Conservation (phyloP, 169 alveolate genomes). For the Eimeria necatrix region DNA sequence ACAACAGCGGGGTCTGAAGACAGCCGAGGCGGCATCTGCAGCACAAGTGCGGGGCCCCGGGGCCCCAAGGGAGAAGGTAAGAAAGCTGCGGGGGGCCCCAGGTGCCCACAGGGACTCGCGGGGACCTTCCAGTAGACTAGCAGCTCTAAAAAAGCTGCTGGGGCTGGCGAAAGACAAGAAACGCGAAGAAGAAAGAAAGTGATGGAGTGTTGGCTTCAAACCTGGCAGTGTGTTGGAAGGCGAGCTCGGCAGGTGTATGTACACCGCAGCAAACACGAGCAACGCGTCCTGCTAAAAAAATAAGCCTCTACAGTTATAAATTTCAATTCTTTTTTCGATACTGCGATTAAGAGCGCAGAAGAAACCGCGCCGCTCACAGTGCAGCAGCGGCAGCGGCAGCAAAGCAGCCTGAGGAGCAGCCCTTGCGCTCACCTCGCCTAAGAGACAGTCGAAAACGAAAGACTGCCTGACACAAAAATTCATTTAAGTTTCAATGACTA, state of each 20-base stretch:
- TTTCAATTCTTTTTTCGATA: not conserved
- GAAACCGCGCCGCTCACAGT: not conserved
- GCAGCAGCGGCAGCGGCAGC: not conserved
- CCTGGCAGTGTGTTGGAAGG: too few species aligned
- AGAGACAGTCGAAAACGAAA: too few species aligned
- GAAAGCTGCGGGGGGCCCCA: not conserved
- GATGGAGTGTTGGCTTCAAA: too few species aligned
- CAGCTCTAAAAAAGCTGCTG: not conserved
- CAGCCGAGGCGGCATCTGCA: not conserved
- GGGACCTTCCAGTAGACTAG: too few species aligned
- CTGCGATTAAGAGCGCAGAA: not conserved
- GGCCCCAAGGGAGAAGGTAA: too few species aligned
- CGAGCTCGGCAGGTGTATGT: conserved; percentile 45
- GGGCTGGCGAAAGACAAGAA: not conserved
- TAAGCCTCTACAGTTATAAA: too few species aligned
- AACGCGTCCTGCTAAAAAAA: too few species aligned
- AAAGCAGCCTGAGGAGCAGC: not conserved
- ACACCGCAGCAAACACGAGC: conserved; percentile 17
- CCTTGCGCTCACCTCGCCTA: too few species aligned
- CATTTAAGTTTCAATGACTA: too few species aligned
- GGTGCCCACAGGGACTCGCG: not conserved
- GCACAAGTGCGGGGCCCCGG: not conserved
- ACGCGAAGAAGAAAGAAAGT: not conserved
- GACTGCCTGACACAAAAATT: too few species aligned
- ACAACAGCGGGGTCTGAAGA: conserved; percentile 16